phyloP scores from a whole-genome alignment of 257 asterid genomes.

The Fraxinus quadrangulata region DNA sequence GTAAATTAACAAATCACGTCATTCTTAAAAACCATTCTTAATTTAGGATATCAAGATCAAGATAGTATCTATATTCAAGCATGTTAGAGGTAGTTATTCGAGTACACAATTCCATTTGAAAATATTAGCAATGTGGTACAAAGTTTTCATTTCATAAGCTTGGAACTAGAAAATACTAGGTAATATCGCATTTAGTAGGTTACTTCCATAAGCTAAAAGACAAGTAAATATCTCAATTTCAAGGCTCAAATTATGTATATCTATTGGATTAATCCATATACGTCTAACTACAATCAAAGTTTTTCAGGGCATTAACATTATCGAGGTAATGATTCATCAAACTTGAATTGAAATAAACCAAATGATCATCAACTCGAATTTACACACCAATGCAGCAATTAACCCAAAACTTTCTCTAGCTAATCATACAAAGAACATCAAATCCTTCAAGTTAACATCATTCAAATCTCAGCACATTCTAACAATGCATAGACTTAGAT shows the following conservation, averaged over 20 bases:
- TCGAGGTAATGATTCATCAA: background rate
- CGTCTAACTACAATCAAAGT: background rate
- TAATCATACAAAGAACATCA: background rate
- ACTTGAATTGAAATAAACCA: background rate
- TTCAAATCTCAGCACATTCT: background rate
- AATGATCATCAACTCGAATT: background rate
- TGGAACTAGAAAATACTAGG: background rate
- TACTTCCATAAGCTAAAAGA: no score
- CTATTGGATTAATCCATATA: background rate
- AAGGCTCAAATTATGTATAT: background rate
- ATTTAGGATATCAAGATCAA: background rate
- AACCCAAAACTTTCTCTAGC: conserved; percentile 4
- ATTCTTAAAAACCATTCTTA: no score
- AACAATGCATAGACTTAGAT: conserved; percentile 3
- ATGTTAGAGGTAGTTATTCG: background rate
- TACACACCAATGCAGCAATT: background rate
- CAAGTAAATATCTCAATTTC: no score
- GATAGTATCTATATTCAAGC: background rate
- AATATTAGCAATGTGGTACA: background rate
- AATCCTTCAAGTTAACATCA: background rate
- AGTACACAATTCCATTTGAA: background rate
- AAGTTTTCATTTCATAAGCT: background rate
- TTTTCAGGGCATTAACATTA: background rate
- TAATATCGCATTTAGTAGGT: no score
- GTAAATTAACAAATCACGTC: no score